These are phyloP conservation scores for Canavalia gladiata DNA, from an alignment of 306 rosid genomes.

Conservation along the genomic window DNA sequence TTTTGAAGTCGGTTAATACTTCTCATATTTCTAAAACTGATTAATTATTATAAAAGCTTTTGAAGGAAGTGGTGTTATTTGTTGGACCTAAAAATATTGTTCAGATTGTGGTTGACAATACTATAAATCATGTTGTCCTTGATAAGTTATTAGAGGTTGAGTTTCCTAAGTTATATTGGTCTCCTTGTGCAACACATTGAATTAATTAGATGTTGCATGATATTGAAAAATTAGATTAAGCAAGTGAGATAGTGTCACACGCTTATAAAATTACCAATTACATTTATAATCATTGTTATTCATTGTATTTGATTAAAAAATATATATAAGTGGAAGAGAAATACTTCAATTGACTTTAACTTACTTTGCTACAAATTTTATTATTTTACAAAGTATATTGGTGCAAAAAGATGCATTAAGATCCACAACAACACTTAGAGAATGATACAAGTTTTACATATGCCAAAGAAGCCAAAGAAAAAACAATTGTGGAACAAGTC, in stretches of 20 bases:
- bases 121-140: neutral
- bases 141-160: neutral
- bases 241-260: neutral
- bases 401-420: neutral
- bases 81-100: neutral
- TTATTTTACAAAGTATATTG: neutral
- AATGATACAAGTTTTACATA: neutral
- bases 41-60: neutral
- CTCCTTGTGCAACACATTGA: neutral
- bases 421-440: neutral
- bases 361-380: neutral
- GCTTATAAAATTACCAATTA: neutral
- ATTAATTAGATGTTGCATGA: neutral
- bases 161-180: conserved; percentile 1
- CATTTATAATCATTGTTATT: neutral
- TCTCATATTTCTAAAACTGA: neutral
- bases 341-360: neutral
- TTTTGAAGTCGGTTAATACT: neutral
- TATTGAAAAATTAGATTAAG: neutral
- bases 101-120: neutral
- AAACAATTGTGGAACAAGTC: neutral
- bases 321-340: neutral
- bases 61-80: neutral
- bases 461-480: neutral
- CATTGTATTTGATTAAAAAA: neutral